phyloP scores from a whole-genome alignment of 768 basidiomycete genomes.

The Tulasnella sp. region DNA sequence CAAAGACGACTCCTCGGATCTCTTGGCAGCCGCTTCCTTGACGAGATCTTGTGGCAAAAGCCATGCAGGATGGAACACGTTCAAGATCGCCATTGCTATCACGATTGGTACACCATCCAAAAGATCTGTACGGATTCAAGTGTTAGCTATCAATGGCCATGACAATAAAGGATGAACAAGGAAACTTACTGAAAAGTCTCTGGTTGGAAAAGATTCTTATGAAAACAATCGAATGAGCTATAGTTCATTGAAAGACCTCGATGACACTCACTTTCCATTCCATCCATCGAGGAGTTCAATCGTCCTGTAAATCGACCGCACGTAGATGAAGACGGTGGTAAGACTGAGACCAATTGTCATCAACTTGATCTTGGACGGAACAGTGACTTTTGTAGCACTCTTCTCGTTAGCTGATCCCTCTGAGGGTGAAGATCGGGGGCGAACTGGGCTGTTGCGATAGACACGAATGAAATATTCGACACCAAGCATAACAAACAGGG shows the following conservation, averaged over 20 bases:
- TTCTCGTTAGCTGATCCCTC: neutral
- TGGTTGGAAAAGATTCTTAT: constrained; percentile 35
- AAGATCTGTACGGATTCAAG: constrained; percentile 27
- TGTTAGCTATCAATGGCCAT: neutral
- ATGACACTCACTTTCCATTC: constrained; percentile 27
- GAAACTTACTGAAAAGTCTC: constrained; percentile 34
- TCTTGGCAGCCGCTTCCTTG: no score
- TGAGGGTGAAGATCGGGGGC: constrained; percentile 23
- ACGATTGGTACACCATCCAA: constrained; percentile 39
- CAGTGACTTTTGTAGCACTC: neutral
- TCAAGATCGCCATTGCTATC: constrained; percentile 35
- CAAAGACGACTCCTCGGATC: no score
- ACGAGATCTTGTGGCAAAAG: no score
- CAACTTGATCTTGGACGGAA: constrained; percentile 18
- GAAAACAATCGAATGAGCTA: no score
- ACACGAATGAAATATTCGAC: constrained; percentile 11
- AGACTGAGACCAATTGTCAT: constrained; percentile 21
- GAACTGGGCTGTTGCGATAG: constrained; percentile 6
- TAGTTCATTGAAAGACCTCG: neutral
- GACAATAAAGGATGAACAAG: neutral
- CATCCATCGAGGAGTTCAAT: constrained; percentile 34
- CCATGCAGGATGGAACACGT: constrained; percentile 35
- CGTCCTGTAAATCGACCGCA: constrained; percentile 26
- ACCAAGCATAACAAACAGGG: constrained; percentile 6
- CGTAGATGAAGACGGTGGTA: constrained; percentile 33